These are phyloP conservation scores for Cucumis sativus DNA, from an alignment of 306 rosid species.

Conservation along the genomic window Cucumber_9930_V3 NC_026659.2:18745001-18745500, in stretches of 20 bases:
- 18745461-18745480: constrained; percentile 90
- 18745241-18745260: constrained; percentile 94
- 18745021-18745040: constrained; percentile 2
- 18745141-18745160: not conserved
- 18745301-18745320: not conserved
- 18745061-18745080: too few relatives aligned
- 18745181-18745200: not conserved
- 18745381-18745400: not conserved
- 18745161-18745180: constrained; percentile 7
- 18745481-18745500: constrained; percentile 81
- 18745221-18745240: constrained; percentile 94
- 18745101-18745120: not conserved
- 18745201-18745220: constrained; percentile 42
- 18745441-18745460: constrained; percentile 92
- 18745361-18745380: not conserved
- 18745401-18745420: constrained; percentile 70
- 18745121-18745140: not conserved
- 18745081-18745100: not conserved
- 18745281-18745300: constrained; percentile 97
- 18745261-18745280: constrained; percentile 98
- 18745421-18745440: constrained; percentile 97
- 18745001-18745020: constrained; percentile 2
- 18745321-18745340: not conserved
- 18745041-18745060: too few relatives aligned
- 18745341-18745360: constrained; percentile 5